Conservation (phyloP, 129 eudicot species). For the Apium graveolens region DNA sequence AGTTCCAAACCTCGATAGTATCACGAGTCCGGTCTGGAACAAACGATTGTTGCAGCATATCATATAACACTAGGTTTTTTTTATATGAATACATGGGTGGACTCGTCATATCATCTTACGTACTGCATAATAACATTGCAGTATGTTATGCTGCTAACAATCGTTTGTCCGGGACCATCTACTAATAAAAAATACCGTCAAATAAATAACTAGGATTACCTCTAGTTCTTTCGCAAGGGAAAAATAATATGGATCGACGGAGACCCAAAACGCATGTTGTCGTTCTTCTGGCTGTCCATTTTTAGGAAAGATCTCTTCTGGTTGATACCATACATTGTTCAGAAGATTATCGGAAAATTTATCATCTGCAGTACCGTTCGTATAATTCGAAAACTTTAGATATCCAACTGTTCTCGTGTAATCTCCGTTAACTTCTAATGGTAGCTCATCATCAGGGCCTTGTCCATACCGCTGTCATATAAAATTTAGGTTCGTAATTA, state of each 20-base stretch:
- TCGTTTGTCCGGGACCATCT: too few species aligned
- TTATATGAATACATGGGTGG: too few species aligned
- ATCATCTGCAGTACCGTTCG: conserved; percentile 14
- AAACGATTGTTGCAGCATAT: too few species aligned
- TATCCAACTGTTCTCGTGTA: conserved; percentile 40
- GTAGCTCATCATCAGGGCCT: conserved; percentile 31
- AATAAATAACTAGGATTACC: conserved; percentile 23
- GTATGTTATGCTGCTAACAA: too few species aligned
- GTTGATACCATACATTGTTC: conserved; percentile 62
- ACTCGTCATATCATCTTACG: too few species aligned
- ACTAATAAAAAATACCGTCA: too few species aligned
- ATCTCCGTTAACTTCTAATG: conserved; percentile 49
- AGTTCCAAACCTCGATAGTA: too few species aligned
- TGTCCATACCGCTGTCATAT: conserved; percentile 44
- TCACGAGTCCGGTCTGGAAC: too few species aligned
- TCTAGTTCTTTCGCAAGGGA: conserved; percentile 36
- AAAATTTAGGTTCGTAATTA: too few species aligned
- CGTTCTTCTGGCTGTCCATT: conserved; percentile 51
- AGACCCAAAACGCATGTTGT: conserved; percentile 64
- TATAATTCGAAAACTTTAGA: conserved; percentile 43
- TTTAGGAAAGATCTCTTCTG: conserved; percentile 56
- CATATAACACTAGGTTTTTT: too few species aligned
- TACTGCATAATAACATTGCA: too few species aligned
- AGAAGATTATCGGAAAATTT: conserved; percentile 28
- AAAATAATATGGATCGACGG: conserved; percentile 39